Evolutionary conservation across 805 yeast species (phyloP), one percentile per base, ranked within the genome.

Genomic region (Lachancea quebecensis): DNA sequence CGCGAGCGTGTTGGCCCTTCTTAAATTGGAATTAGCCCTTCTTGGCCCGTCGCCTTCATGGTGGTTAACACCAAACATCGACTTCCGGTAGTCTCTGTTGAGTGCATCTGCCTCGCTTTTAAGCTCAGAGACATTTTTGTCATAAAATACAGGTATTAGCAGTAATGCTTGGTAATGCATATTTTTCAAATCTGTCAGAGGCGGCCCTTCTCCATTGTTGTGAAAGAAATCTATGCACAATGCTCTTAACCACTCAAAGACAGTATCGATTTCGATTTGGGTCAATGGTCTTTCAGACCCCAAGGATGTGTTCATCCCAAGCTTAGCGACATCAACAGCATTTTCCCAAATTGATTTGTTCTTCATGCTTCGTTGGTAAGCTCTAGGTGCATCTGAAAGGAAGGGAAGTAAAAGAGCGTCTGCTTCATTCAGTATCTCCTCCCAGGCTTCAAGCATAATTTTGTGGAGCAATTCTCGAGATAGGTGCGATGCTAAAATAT

Each of bases 361-460:
- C 17, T 71, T 68, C 2, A 62, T 52, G 34, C 55, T 60, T 6
- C 61, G 64, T 7, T 71, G 62, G 28, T 52, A 45, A 11, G 53
- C 44, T 8, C 55, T 54, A 11, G 45, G 40, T 1, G 51, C 47
- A 6, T 55, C 58, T 15, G 42, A 29, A 35, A 42, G 15, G n/a
- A 34, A 35, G 11, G 98, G 98, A 5, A 91, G 64, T 3, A 89
- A 60, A 14, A 91, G 66, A 33, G 72, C 74, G 55, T 88, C 96
- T 1, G 91, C 84, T 18, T 80, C 72, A 2, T 70, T 65, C 7
- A 91, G 68, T 1, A 88, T 79, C 10, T 79, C 79, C n/a, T 69
- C 66, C 98, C 98, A 91, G 0, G 91, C 78, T 42, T 81, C 82
- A 1, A 82, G 56, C 85, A 87, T 83, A 0, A 86, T 85, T 50